Percentiles rank a stretch among this genome's conserved stretches.
phyloP scores from a whole-genome alignment of 768 basidiomycete genomes.

The Gautieria morchelliformis region DNA sequence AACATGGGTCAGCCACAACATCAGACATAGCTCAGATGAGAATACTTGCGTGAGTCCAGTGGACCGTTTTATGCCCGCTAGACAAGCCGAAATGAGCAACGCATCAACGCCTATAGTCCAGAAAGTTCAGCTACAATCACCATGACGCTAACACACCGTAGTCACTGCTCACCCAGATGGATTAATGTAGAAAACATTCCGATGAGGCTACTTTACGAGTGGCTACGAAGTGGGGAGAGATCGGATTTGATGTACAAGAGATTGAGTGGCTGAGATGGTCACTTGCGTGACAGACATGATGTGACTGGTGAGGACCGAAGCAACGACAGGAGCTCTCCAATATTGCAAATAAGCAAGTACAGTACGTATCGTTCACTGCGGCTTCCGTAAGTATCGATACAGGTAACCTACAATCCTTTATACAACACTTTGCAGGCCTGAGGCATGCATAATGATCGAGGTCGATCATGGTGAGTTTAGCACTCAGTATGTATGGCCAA shows the following conservation, averaged over 20 bases:
- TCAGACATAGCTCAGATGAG: not conserved
- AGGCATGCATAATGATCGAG: too few species aligned
- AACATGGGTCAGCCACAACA: not conserved
- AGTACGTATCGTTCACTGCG: too few species aligned
- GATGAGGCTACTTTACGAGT: not conserved
- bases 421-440: too few species aligned
- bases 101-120: constrained; percentile 50
- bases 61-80: constrained; percentile 76
- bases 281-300: not conserved
- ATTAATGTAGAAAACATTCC: constrained; percentile 59
- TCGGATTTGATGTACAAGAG: too few species aligned
- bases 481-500: too few species aligned
- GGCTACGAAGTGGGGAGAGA: too few species aligned
- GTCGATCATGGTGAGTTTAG: too few species aligned
- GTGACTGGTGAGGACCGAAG: too few species aligned
- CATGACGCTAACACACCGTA: not conserved
- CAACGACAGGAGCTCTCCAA: not conserved
- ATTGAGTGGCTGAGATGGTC: not conserved
- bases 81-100: constrained; percentile 65
- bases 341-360: too few species aligned
- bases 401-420: too few species aligned
- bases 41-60: constrained; percentile 74
- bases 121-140: not conserved
- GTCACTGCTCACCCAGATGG: constrained; percentile 31
- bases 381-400: too few species aligned